Percentiles rank a stretch among this genome's conserved stretches.
Evolutionary conservation across 129 eudicot species (phyloP).

Genomic region (Pseudognaphalium luteoalbum): DNA sequence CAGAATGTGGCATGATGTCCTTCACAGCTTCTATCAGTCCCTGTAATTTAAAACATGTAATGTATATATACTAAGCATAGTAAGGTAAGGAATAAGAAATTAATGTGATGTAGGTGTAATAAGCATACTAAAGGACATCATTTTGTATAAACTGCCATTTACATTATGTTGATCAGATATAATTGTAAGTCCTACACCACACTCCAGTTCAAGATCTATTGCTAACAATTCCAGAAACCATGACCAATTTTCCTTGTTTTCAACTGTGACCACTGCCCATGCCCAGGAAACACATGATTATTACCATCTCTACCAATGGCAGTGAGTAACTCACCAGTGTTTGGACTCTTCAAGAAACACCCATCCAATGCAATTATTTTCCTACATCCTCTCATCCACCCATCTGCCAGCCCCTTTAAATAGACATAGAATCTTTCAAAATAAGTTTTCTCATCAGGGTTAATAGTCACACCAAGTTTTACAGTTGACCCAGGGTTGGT

Average conservation of each 20-base stretch:
- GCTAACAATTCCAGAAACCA: neutral
- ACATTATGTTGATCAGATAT: neutral
- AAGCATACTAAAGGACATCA: too few relatives aligned
- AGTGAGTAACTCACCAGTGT: neutral
- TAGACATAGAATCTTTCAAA: neutral
- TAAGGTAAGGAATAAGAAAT: too few relatives aligned
- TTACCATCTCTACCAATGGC: conserved; percentile 5
- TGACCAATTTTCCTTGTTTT: neutral
- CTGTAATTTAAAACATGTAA: too few relatives aligned
- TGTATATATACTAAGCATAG: too few relatives aligned
- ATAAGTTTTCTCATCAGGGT: neutral
- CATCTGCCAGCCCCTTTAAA: neutral
- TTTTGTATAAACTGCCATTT: too few relatives aligned
- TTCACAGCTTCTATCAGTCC: neutral
- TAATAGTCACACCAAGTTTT: neutral
- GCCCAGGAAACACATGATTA: neutral
- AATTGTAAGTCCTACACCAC: neutral
- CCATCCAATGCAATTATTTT: neutral
- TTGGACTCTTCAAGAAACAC: neutral
- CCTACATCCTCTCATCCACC: neutral
- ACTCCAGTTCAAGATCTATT: neutral
- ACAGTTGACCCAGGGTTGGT: neutral
- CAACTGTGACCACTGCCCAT: neutral
- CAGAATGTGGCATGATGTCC: neutral
- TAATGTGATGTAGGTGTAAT: too few relatives aligned